phyloP scores from a whole-genome alignment of 192 early-diverging fungal genomes.

The Backusella morwellensis region DNA sequence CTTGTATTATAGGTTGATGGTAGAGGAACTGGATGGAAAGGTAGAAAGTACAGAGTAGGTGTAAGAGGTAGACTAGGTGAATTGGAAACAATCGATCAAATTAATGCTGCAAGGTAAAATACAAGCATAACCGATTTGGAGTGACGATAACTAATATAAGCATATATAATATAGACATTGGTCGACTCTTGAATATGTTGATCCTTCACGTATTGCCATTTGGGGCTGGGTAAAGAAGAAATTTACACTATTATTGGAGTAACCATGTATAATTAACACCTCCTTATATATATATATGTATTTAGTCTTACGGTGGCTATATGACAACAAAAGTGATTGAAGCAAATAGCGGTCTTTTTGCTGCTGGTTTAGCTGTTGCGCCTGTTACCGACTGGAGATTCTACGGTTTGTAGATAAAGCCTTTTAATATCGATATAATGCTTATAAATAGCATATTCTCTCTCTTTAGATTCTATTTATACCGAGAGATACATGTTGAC shows the following conservation, averaged over 20 bases:
- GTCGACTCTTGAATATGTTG: constrained; percentile 71
- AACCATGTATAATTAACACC: not conserved
- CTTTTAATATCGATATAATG: not conserved
- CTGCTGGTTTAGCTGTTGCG: constrained; percentile 88
- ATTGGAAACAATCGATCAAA: constrained; percentile 83
- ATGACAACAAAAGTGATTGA: constrained; percentile 84
- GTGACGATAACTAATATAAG: not conserved
- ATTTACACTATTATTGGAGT: not conserved
- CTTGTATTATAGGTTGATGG: constrained; percentile 61
- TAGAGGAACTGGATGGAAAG: constrained; percentile 86
- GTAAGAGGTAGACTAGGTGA: constrained; percentile 80
- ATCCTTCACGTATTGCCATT: constrained; percentile 76
- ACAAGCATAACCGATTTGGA: not conserved
- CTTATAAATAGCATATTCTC: not conserved
- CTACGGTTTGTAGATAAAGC: constrained; percentile 33
- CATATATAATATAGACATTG: constrained; percentile 34
- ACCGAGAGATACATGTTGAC: constrained; percentile 98
- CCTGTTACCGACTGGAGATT: constrained; percentile 93
- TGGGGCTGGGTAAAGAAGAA: constrained; percentile 84
- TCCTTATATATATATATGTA: not conserved
- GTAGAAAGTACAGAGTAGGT: constrained; percentile 73
- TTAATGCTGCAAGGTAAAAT: constrained; percentile 76
- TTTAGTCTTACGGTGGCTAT: constrained; percentile 88
- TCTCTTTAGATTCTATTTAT: constrained; percentile 78
- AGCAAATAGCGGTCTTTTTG: constrained; percentile 77